Conservation (phyloP, 2,329 filamentous ascomycete species). For the Hansfordia pulvinata region DNA sequence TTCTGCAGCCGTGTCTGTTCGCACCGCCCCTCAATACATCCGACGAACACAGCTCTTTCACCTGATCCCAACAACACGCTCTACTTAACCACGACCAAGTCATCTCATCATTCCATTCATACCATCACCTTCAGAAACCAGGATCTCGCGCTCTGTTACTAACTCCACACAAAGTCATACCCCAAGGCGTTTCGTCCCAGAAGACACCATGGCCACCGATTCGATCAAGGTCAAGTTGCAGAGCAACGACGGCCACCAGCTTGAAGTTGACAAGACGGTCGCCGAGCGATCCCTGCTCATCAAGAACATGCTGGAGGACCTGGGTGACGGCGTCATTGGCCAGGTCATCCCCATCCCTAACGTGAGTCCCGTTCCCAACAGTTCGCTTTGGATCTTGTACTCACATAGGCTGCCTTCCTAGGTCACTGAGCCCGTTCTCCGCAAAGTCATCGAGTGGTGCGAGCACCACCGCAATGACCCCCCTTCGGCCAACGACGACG, state of each 20-base stretch:
- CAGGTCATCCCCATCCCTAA: constrained; percentile 84
- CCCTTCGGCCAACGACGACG: constrained; percentile 67
- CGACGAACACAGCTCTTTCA: too few species aligned
- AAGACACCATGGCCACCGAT: constrained; percentile 6
- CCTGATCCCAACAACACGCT: not conserved
- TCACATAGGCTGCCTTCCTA: constrained; percentile 15
- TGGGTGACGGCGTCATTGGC: constrained; percentile 49
- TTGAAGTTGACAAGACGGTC: constrained; percentile 54
- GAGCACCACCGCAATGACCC: constrained; percentile 88
- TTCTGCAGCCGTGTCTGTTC: too few species aligned
- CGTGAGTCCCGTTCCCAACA: constrained; percentile 26
- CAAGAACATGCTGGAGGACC: constrained; percentile 96
- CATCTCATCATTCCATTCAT: not conserved
- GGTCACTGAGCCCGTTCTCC: constrained; percentile 86
- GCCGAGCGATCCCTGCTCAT: constrained; percentile 88
- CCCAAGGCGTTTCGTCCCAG: not conserved
- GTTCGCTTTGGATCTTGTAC: not conserved
- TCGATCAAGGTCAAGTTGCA: constrained; percentile 28
- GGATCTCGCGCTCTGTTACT: not conserved
- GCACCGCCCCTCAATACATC: not conserved
- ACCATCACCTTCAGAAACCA: not conserved
- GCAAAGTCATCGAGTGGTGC: constrained; percentile 98
- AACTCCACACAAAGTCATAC: not conserved
- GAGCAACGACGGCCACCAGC: constrained; percentile 35
- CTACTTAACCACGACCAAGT: not conserved